Evolutionary conservation across 1,284 basidiomycete species (phyloP), one percentile per base, ranked within the genome.

Genomic region (Kwoniella shivajii): DNA sequence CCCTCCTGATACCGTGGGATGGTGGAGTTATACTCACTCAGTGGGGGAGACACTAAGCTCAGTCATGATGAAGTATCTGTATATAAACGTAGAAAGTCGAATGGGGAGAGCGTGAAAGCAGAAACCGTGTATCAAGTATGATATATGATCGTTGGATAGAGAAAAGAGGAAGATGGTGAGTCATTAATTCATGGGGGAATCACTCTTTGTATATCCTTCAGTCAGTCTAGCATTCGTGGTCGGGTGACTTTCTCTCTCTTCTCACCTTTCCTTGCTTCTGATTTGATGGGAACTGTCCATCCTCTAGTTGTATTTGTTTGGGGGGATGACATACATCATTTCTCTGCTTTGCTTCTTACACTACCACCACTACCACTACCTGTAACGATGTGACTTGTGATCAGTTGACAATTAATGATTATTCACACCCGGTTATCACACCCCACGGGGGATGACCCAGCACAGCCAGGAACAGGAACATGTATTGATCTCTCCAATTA

Each of bases 1-100:
- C 27, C 9, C 9, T 18, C 31, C 31, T 26, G 22, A 27, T 22
- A 14, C 7, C 26, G 6, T 18, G 20, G 26, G 4, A 30, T 2
- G 7, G 14, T 24, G 20, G n/a, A 54, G 29, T n/a, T n/a, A n/a
- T 30, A 69, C 73, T 73, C 51, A 75, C 73, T 75, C 73, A 52
- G 73, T 72, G 36, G 73, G 73, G 55, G 73, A 75, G 48, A 66
- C 63, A 50, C 69, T 67, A 49, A 71, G 60, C 27, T 71, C 52
- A 42, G 43, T 65, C 63, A 66, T 68, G 63, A 54, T 69, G 53
- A 36, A 44, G 16, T 39, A 9, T 10, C n/a, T 39, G 38, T 42
- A 11, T 24, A 42, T 29, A 4, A 33, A 31, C 6, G 18, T 22
- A 36, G 26, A 14, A 31, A 29, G 42, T 37, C 16, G 46, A 49